Evolutionary conservation across 1,139 yeast species (phyloP).

Genomic region (Debaryomycetaceae sp.): DNA sequence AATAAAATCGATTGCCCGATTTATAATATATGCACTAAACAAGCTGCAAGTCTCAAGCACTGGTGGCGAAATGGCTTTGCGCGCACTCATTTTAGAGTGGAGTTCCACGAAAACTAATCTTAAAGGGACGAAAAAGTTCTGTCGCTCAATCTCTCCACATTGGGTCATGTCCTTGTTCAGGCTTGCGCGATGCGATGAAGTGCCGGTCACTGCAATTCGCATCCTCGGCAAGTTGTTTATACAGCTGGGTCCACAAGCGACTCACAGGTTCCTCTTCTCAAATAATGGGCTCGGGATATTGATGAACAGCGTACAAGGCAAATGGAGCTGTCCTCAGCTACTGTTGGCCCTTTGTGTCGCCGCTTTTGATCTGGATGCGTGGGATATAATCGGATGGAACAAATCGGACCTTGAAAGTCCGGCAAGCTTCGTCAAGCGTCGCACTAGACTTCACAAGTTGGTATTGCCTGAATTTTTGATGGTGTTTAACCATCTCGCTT

Average conservation of each 20-base stretch:
- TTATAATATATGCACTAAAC: conserved; percentile 27
- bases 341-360: conserved; percentile 25
- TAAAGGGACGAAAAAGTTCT: conserved; percentile 34
- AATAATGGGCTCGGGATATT: conserved; percentile 47
- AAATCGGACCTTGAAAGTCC: conserved; percentile 1
- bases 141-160: conserved; percentile 50
- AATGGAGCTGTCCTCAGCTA: conserved; percentile 36
- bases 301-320: conserved; percentile 29
- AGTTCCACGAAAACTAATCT: conserved; percentile 24
- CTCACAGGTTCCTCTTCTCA: conserved; percentile 37
- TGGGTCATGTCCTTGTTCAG: conserved; percentile 53
- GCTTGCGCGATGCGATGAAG: conserved; percentile 21
- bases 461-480: conserved; percentile 30
- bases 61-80: conserved; percentile 19
- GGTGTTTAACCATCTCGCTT: conserved; percentile 29
- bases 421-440: conserved; percentile 1
- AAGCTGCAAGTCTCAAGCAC: conserved; percentile 16
- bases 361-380: conserved; percentile 26
- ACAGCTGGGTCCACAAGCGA: conserved; percentile 35
- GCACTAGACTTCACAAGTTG: conserved; percentile 7
- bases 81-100: conserved; percentile 18
- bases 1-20: conserved; percentile 23
- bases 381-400: conserved; percentile 1
- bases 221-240: conserved; percentile 40
- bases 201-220: conserved; percentile 36